phyloP scores from a whole-genome alignment of 116 monocot species.

The Cymodocea nodosa region DNA sequence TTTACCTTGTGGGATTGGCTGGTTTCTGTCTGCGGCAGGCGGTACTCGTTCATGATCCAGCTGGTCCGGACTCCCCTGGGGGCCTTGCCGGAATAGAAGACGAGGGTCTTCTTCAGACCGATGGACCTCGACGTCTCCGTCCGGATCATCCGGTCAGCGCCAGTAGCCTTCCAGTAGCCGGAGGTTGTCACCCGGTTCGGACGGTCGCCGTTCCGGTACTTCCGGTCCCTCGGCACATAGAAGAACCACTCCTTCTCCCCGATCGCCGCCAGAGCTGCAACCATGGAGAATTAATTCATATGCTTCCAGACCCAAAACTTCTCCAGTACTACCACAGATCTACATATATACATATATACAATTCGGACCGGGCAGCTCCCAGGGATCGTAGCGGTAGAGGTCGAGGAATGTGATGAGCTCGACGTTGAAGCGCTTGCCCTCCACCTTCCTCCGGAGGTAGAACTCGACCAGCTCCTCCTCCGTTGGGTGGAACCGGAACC shows the following conservation, averaged over 20 bases:
- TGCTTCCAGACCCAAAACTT: too few species aligned
- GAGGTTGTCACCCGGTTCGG: conserved; percentile 67
- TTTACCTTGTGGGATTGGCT: conserved; percentile 19
- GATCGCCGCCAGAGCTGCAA: conserved; percentile 43
- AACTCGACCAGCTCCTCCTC: conserved; percentile 79
- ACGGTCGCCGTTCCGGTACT: conserved; percentile 69
- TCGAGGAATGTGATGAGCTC: conserved; percentile 64
- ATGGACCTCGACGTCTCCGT: conserved; percentile 36
- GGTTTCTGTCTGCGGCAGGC: conserved; percentile 34
- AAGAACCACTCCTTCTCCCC: conserved; percentile 82
- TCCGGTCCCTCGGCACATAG: conserved; percentile 64
- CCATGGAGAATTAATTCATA: too few species aligned
- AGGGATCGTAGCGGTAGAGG: conserved; percentile 65
- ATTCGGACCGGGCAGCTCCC: conserved; percentile 68
- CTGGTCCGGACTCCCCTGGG: conserved; percentile 48
- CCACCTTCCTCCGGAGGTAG: conserved; percentile 68
- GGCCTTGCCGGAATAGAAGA: conserved; percentile 77
- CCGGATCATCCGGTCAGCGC: conserved; percentile 51
- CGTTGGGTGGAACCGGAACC: conserved; percentile 73
- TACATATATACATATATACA: too few species aligned
- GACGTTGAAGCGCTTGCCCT: conserved; percentile 57
- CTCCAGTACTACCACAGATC: background rate
- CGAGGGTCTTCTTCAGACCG: conserved; percentile 69
- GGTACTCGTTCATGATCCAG: conserved; percentile 86
- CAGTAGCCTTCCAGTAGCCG: conserved; percentile 80